A percentile compares a stretch with the other conserved stretches of the same genome.
phyloP scores from a whole-genome alignment of 2,329 filamentous ascomycete species.

The Pseudohalonectria lignicola region DNA sequence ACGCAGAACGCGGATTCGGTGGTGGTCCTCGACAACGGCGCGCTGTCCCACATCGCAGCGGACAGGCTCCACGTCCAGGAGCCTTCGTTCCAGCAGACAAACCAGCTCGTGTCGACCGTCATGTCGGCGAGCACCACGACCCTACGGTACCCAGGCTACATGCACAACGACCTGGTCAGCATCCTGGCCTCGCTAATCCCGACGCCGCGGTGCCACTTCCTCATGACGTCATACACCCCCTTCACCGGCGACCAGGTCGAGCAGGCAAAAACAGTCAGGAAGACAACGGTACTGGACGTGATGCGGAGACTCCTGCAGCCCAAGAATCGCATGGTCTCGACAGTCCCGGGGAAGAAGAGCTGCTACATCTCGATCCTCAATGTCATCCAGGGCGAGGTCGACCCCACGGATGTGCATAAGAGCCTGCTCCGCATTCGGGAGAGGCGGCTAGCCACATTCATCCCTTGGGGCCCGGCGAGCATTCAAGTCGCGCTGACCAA shows the following conservation, averaged over 20 bases:
- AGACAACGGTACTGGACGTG: slow-evolving; percentile 94
- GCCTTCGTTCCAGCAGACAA: slow-evolving; percentile 93
- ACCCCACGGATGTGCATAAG: slow-evolving; percentile 97
- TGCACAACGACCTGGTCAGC: slow-evolving; percentile 98
- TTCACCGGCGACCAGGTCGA: slow-evolving; percentile 96
- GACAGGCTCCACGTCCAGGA: slow-evolving; percentile 91
- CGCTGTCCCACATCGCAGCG: slow-evolving; percentile 83
- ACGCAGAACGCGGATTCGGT: slow-evolving; percentile 97
- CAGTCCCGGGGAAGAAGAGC: slow-evolving; percentile 88
- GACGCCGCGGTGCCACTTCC: slow-evolving; percentile 92
- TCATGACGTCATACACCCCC: slow-evolving; percentile 96
- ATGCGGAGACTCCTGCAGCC: slow-evolving; percentile 93
- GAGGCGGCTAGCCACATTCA: slow-evolving; percentile 87
- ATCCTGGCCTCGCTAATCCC: slow-evolving; percentile 94
- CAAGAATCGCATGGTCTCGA: slow-evolving; percentile 99
- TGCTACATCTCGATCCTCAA: slow-evolving; percentile 99
- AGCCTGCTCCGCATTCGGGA: slow-evolving; percentile 92
- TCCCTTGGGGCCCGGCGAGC: slow-evolving; percentile 94
- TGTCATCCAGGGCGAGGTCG: slow-evolving; percentile 97
- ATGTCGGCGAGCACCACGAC: slow-evolving; percentile 98
- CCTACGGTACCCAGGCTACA: slow-evolving; percentile 92
- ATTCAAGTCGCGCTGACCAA: slow-evolving; percentile 97
- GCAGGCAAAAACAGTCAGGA: slow-evolving; percentile 93
- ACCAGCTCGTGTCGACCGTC: slow-evolving; percentile 91
- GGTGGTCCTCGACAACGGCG: slow-evolving; percentile 93